A percentile compares a stretch with the other conserved stretches of the same genome.
Conservation (phyloP, 2,329 filamentous ascomycete species). For the Aspergillus sp. region DNA sequence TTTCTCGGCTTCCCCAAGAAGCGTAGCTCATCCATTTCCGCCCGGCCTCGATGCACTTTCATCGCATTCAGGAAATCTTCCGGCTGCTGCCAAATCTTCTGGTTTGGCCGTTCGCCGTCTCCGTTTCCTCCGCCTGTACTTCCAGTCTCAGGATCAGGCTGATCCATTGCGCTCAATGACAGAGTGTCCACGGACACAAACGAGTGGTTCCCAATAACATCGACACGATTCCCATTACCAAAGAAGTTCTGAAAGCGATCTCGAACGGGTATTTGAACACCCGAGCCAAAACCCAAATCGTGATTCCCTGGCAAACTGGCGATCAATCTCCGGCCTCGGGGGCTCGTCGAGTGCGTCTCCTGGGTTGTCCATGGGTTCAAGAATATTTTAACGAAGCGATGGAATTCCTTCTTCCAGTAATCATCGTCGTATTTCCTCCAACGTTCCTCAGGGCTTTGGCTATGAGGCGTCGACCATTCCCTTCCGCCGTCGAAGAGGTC, state of each 20-base stretch:
- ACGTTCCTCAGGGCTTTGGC: slow-evolving; percentile 63
- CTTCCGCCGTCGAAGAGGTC: slow-evolving; percentile 94
- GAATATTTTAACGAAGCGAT: slow-evolving; percentile 83
- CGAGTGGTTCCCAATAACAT: slow-evolving; percentile 91
- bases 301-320: slow-evolving; percentile 91
- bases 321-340: slow-evolving; percentile 73
- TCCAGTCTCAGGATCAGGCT: slow-evolving; percentile 52
- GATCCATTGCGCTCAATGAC: slow-evolving; percentile 74
- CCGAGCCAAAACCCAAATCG: slow-evolving; percentile 85
- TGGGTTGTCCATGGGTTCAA: slow-evolving; percentile 66
- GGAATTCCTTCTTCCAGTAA: slow-evolving; percentile 86
- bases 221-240: slow-evolving; percentile 85
- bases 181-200: slow-evolving; percentile 90
- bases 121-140: slow-evolving; percentile 46
- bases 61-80: slow-evolving; percentile 73
- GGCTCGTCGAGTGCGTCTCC: slow-evolving; percentile 56
- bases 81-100: slow-evolving; percentile 71
- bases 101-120: slow-evolving; percentile 52
- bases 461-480: slow-evolving; percentile 79
- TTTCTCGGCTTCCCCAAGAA: slow-evolving; percentile 62
- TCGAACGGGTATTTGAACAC: slow-evolving; percentile 77
- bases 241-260: slow-evolving; percentile 86
- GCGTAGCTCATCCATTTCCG: slow-evolving; percentile 67
- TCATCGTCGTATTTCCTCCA: slow-evolving; percentile 73
- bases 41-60: slow-evolving; percentile 63